Conservation (phyloP, 2,329 filamentous ascomycete species). For the Epicoccum sorghinum region DNA sequence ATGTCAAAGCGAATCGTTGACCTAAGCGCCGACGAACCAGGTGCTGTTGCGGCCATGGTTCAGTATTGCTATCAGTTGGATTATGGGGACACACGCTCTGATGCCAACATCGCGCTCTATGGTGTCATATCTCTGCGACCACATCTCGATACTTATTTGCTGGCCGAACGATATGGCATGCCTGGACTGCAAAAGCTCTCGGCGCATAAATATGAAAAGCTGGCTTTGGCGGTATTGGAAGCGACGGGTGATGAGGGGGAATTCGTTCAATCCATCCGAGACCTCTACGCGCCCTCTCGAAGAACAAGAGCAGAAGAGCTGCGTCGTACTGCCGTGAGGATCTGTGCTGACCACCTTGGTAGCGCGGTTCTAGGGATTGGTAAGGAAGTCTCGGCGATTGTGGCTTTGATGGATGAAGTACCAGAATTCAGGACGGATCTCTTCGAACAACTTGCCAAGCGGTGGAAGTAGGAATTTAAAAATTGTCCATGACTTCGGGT, state of each 20-base stretch:
- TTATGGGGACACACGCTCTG: slow-evolving; percentile 33
- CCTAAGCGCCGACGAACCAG: slow-evolving; percentile 38
- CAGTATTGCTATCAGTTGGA: slow-evolving; percentile 42
- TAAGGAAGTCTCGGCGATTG: slow-evolving; percentile 34
- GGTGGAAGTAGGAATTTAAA: slow-evolving; percentile 26
- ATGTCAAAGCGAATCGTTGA: slow-evolving; percentile 35
- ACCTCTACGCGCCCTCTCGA: slow-evolving; percentile 34
- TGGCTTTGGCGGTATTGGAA: slow-evolving; percentile 27
- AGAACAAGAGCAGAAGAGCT: slow-evolving; percentile 31
- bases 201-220: slow-evolving; percentile 35
- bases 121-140: slow-evolving; percentile 30
- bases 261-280: slow-evolving; percentile 31
- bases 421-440: slow-evolving; percentile 39
- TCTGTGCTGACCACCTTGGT: slow-evolving; percentile 39
- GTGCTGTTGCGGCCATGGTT: slow-evolving; percentile 42
- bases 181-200: slow-evolving; percentile 33
- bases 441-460: slow-evolving; percentile 36
- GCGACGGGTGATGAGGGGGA: slow-evolving; percentile 34
- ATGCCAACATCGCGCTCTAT: slow-evolving; percentile 24
- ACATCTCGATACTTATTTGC: slow-evolving; percentile 38
- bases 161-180: slow-evolving; percentile 37
- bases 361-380: slow-evolving; percentile 35
- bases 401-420: slow-evolving; percentile 38
- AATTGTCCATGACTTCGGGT: background rate
- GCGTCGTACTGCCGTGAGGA: slow-evolving; percentile 26